Conservation (phyloP, 2,329 filamentous ascomycete species). For the Penicillium digitatum region DNA sequence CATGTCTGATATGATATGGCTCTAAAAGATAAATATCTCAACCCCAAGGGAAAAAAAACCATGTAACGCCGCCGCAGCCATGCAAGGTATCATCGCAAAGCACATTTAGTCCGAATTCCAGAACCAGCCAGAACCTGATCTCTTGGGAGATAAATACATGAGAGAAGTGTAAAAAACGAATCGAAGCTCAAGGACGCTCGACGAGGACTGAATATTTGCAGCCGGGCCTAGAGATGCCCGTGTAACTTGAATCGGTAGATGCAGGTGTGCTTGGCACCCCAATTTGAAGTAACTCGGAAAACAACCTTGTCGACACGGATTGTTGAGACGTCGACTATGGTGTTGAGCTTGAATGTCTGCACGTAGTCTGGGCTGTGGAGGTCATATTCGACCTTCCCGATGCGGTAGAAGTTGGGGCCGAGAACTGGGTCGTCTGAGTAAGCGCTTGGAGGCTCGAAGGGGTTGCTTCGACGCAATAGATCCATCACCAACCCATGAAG, state of each 20-base stretch:
- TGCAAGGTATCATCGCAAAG: constrained; percentile 23
- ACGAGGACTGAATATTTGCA: neutral
- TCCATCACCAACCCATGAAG: constrained; percentile 33
- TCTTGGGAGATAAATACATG: neutral
- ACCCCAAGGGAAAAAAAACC: constrained; percentile 1
- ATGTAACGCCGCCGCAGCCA: constrained; percentile 15
- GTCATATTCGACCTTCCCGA: constrained; percentile 41
- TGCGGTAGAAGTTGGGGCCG: constrained; percentile 38
- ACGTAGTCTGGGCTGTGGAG: constrained; percentile 32
- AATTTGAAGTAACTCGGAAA: constrained; percentile 43
- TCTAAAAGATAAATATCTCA: neutral
- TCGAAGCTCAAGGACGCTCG: neutral
- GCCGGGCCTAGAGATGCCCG: constrained; percentile 31
- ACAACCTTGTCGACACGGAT: constrained; percentile 40
- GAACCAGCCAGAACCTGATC: neutral
- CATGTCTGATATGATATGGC: constrained; percentile 3
- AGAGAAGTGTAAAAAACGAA: constrained; percentile 1
- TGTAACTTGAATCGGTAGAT: constrained; percentile 46
- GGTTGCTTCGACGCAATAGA: constrained; percentile 30
- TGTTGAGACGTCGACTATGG: constrained; percentile 35
- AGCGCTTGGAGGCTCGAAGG: constrained; percentile 27
- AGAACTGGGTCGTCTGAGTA: constrained; percentile 38
- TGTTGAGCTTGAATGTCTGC: constrained; percentile 40
- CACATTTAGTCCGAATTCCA: constrained; percentile 5
- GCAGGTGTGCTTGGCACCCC: constrained; percentile 44